Evolutionary conservation across 2,329 filamentous ascomycete genomes (phyloP), one percentile per base, ranked within the genome.

Genomic region (Talaromyces sp.): DNA sequence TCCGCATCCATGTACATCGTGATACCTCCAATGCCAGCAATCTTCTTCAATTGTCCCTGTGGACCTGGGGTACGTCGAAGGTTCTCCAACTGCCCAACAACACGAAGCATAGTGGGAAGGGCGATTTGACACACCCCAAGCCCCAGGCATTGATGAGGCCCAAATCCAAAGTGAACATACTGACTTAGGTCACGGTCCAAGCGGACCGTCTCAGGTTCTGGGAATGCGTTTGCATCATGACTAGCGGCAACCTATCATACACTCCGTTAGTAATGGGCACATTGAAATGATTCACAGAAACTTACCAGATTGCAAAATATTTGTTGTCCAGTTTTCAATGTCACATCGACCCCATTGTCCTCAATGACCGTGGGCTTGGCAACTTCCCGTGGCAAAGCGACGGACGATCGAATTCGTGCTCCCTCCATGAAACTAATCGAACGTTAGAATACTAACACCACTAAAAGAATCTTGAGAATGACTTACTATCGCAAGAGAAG

Each of bases 161-260:
- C 87, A 2, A 79, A 76, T 8, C 83, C 82, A 58, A 87, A 86
- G 67, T 85, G 81, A 51, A 88, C 79, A 66, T 91, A 91, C 1
- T 75, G 70, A 4, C 83, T 80, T 22, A 86, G 66, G 0, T 86
- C 83, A 0, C 88, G 83, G 14, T 82, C 78, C 0, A 88, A 82
- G 58, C 84, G 78, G 19, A 91, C 81, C 24, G 68, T 64, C 17
- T 70, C 64, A 10, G 74, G 72, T 36, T 76, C 69, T 4, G 69
- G 67, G 57, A 75, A 76, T 42, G 65, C 68, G 22, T 58, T 60
- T 39, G 69, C 61, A 40, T 76, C 73, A 36, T 65, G 65, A 47
- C 68, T 69, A 37, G 71, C 73, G 32, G 67, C 56, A 32, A 70
- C 68, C 69, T 72, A 45, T 53, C 24, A 49, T 27, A 3, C 4